phyloP scores from a whole-genome alignment of 2,329 filamentous ascomycete species.

The Diatrype stigma region DNA sequence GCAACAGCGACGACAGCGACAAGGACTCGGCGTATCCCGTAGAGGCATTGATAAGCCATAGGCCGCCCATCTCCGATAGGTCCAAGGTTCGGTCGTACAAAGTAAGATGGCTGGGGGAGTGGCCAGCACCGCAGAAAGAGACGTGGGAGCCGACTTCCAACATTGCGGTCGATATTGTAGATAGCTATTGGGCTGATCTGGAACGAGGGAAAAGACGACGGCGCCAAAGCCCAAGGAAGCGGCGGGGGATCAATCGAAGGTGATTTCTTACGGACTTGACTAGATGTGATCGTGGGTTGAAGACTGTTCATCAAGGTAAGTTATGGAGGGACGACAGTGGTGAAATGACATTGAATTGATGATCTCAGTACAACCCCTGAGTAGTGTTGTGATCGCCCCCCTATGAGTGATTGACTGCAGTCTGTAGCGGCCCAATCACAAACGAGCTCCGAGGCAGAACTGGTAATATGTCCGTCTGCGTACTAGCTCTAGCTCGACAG shows the following conservation, averaged over 20 bases:
- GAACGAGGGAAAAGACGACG: background rate
- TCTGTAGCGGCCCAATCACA: background rate
- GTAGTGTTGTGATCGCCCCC: no score
- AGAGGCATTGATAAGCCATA: conserved; percentile 8
- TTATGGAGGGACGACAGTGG: no score
- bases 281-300: no score
- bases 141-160: conserved; percentile 1
- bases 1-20: no score
- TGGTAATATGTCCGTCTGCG: background rate
- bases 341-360: no score
- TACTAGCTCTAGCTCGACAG: background rate
- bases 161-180: conserved; percentile 1
- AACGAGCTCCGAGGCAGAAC: background rate
- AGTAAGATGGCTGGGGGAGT: conserved; percentile 10
- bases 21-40: background rate
- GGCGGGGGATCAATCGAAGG: background rate
- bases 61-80: background rate
- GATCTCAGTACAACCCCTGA: no score
- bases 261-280: no score
- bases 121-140: conserved; percentile 4
- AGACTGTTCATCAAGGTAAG: no score
- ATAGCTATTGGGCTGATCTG: conserved; percentile 5
- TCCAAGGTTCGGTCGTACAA: background rate
- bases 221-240: background rate
- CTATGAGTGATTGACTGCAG: no score